These are phyloP conservation scores for Anthostomella pinea DNA, from an alignment of 2,329 filamentous ascomycete genomes.

Conservation along the genomic window DNA sequence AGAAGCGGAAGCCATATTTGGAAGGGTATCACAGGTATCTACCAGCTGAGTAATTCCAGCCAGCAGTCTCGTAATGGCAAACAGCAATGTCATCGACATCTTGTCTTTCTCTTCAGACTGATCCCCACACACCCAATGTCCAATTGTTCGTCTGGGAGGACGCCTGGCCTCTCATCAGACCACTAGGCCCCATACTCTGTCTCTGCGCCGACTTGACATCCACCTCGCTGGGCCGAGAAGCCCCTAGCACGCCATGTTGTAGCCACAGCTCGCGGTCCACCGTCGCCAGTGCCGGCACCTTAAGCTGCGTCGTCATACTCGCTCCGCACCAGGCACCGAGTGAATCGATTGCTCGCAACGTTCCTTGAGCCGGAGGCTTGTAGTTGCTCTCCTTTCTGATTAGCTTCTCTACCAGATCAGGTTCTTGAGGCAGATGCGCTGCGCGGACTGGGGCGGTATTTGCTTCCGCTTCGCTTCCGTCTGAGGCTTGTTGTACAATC, in stretches of 20 bases:
- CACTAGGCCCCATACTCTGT: conserved; percentile 61
- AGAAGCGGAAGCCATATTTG: no score
- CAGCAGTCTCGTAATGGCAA: no score
- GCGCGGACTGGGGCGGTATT: conserved; percentile 36
- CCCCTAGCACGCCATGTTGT: conserved; percentile 62
- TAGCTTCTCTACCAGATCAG: conserved; percentile 57
- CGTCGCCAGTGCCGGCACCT: conserved; percentile 65
- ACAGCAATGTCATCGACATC: conserved; percentile 1
- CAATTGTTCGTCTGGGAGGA: conserved; percentile 46
- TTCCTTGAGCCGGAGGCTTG: conserved; percentile 48
- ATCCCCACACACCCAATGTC: conserved; percentile 63
- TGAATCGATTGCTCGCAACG: conserved; percentile 64
- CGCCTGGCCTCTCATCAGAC: conserved; percentile 42
- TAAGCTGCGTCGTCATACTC: conserved; percentile 66
- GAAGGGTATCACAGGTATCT: no score
- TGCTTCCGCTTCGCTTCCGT: conserved; percentile 28
- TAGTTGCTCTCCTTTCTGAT: conserved; percentile 45
- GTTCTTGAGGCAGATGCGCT: conserved; percentile 45
- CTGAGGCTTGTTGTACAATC: conserved; percentile 12
- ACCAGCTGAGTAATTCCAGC: no score
- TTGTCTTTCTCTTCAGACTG: conserved; percentile 34
- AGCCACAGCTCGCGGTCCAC: conserved; percentile 71
- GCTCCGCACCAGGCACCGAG: conserved; percentile 74
- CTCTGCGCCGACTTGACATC: conserved; percentile 54
- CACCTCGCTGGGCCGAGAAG: conserved; percentile 57